phyloP scores from a whole-genome alignment of 1,284 basidiomycete genomes.

The Malassezia nana region DNA sequence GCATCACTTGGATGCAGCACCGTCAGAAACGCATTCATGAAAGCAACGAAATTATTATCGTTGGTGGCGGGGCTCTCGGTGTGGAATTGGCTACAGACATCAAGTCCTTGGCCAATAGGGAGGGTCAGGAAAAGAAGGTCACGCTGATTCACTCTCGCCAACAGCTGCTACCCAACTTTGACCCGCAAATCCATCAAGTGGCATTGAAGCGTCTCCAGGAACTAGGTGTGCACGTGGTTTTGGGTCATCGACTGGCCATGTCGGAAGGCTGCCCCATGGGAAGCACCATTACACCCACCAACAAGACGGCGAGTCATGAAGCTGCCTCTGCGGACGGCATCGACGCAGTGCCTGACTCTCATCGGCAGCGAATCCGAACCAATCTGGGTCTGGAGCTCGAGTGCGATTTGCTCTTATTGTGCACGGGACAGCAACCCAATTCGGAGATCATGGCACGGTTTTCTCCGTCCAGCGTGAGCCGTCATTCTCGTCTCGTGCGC shows the following conservation, averaged over 20 bases:
- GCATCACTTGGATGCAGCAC: conserved; percentile 36
- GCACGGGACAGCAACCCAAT: conserved; percentile 46
- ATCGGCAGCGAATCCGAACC: conserved; percentile 29
- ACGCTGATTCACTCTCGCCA: conserved; percentile 42
- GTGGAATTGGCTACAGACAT: conserved; percentile 45
- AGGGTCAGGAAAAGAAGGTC: conserved; percentile 25
- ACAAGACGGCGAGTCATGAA: conserved; percentile 5
- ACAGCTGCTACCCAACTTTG: conserved; percentile 46
- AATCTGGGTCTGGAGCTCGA: conserved; percentile 38
- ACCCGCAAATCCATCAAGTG: conserved; percentile 35
- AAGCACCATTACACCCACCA: conserved; percentile 19
- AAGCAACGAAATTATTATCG: conserved; percentile 37
- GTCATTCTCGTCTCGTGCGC: conserved; percentile 28
- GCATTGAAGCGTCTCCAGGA: conserved; percentile 30
- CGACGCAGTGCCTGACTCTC: not conserved
- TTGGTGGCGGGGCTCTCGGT: conserved; percentile 46
- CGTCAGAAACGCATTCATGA: conserved; percentile 31
- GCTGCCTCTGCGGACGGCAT: conserved; percentile 6
- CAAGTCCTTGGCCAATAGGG: conserved; percentile 23
- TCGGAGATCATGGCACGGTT: conserved; percentile 40
- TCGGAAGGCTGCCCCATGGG: conserved; percentile 43
- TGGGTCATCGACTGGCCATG: conserved; percentile 41
- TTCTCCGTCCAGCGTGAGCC: conserved; percentile 37
- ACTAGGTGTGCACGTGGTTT: conserved; percentile 41
- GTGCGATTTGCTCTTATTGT: conserved; percentile 42